Conservation (phyloP, 1,284 basidiomycete species). For the Apiotrichum montevideense region DNA sequence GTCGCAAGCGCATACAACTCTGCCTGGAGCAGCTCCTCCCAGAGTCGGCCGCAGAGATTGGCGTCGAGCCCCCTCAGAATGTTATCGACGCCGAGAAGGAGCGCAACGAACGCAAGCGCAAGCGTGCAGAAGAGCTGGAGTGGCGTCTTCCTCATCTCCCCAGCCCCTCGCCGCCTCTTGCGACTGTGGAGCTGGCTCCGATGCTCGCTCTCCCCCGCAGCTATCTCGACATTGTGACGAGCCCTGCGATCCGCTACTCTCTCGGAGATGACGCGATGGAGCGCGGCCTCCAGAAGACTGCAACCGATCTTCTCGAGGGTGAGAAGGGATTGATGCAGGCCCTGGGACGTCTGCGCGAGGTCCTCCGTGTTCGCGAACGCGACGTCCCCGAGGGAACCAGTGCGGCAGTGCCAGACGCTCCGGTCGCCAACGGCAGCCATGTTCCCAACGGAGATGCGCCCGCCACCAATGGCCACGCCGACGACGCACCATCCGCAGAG, state of each 20-base stretch:
- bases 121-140: slow-evolving; percentile 25
- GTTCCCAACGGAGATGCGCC: slow-evolving; percentile 7
- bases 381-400: slow-evolving; percentile 27
- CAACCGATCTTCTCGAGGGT: slow-evolving; percentile 45
- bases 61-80: slow-evolving; percentile 28
- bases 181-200: slow-evolving; percentile 37
- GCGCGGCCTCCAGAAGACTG: slow-evolving; percentile 42
- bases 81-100: slow-evolving; percentile 25
- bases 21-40: slow-evolving; percentile 40
- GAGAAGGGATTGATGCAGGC: slow-evolving; percentile 45
- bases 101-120: slow-evolving; percentile 24
- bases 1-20: slow-evolving; percentile 33
- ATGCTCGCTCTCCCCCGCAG: slow-evolving; percentile 39
- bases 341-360: slow-evolving; percentile 40
- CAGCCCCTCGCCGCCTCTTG: slow-evolving; percentile 39
- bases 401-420: neutral
- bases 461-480: slow-evolving; percentile 8
- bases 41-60: slow-evolving; percentile 35
- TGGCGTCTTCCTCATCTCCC: slow-evolving; percentile 39
- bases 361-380: slow-evolving; percentile 31
- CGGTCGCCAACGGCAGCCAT: neutral
- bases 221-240: slow-evolving; percentile 44
- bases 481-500: neutral
- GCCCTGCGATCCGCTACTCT: slow-evolving; percentile 43
- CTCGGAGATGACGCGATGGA: slow-evolving; percentile 45